phyloP scores from a whole-genome alignment of 2,329 filamentous ascomycete genomes.

The Colletotrichum sp. region DNA sequence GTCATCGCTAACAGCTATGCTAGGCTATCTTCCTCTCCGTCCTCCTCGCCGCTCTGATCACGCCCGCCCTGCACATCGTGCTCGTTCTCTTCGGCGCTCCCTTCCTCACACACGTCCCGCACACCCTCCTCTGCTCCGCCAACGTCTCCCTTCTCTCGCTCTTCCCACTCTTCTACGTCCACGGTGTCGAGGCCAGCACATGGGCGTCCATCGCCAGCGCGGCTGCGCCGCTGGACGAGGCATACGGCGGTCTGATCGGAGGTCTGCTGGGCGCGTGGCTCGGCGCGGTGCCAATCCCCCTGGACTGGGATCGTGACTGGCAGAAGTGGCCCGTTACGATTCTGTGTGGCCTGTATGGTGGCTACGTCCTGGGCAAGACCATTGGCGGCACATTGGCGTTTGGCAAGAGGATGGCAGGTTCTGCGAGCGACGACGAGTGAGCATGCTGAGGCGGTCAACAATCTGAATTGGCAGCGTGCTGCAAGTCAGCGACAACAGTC shows the following conservation, averaged over 20 bases:
- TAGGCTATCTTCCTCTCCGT: slow-evolving; percentile 53
- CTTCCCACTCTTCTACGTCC: slow-evolving; percentile 84
- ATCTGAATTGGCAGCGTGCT: not conserved
- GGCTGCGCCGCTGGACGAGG: slow-evolving; percentile 78
- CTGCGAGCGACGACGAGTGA: slow-evolving; percentile 2
- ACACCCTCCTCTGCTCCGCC: slow-evolving; percentile 81
- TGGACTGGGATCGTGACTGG: slow-evolving; percentile 99
- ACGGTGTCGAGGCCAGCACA: slow-evolving; percentile 74
- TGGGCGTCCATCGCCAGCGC: slow-evolving; percentile 76
- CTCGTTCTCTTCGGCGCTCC: slow-evolving; percentile 93
- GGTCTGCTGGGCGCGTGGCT: slow-evolving; percentile 85
- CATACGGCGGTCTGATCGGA: slow-evolving; percentile 83
- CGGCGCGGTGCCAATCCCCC: slow-evolving; percentile 90
- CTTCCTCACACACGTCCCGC: slow-evolving; percentile 76
- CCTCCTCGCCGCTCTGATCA: slow-evolving; percentile 72
- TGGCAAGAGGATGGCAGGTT: slow-evolving; percentile 45
- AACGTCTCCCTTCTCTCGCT: slow-evolving; percentile 82
- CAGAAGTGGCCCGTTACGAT: slow-evolving; percentile 98
- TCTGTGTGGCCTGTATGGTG: slow-evolving; percentile 79
- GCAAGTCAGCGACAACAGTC: not conserved
- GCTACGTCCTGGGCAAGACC: slow-evolving; percentile 74
- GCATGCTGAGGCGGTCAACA: not conserved
- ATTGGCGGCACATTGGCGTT: slow-evolving; percentile 58
- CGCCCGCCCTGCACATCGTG: slow-evolving; percentile 64
- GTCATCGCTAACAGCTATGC: not conserved